Base-by-base conservation (phyloP, 495 filamentous ascomycete genomes). In the Daldinia grandis region DNA sequence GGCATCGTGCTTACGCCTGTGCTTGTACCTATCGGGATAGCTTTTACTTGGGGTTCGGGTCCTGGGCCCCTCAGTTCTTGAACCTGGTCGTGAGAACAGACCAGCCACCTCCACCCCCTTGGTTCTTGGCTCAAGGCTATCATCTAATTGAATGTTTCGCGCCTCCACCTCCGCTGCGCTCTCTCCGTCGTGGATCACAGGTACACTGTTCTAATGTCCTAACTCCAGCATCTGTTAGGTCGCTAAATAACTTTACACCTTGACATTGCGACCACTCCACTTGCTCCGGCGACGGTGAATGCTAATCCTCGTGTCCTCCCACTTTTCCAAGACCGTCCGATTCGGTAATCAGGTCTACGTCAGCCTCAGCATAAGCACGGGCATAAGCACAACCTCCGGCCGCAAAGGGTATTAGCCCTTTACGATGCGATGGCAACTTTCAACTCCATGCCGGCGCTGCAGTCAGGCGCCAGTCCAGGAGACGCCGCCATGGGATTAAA, bases 351-450 rank as follows among this genome's bases (percentile, higher is more conserved):
- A 56, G 9, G 53, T 56, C 53, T 19, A 35, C 30, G 53, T 37
- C 53, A 33, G 53, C 53, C 27, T 56, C 8, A 56, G 28, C 53
- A 56, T 56, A 56, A 31, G 53, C 53, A 35, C 30, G 30, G 37
- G 53, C 53, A 3, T 35, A 56, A 59, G 25, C 56, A 51, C 25
- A 51, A 54, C 27, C 40, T 28, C 5, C 57, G 21, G 38, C 49
- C 63, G 55, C 42, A 30, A 49, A 70, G 68, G 71, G 71, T 59
- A 57, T 62, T 42, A 65, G 64, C 70, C 70, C 70, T 71, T 72
- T 58, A 81, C 76, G 71, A 83, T 83, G 82, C 76, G 64, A 85
- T 85, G 83, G 81, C 83, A 64, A 77, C 74, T 75, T 85, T 80
- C 78, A 83, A 81, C 72, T 77, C 80, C 76, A 79, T 83, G 76